A percentile compares a stretch with the other conserved stretches of the same genome.
phyloP scores from a whole-genome alignment of 768 basidiomycete species.

The Nidula microcarpa region DNA sequence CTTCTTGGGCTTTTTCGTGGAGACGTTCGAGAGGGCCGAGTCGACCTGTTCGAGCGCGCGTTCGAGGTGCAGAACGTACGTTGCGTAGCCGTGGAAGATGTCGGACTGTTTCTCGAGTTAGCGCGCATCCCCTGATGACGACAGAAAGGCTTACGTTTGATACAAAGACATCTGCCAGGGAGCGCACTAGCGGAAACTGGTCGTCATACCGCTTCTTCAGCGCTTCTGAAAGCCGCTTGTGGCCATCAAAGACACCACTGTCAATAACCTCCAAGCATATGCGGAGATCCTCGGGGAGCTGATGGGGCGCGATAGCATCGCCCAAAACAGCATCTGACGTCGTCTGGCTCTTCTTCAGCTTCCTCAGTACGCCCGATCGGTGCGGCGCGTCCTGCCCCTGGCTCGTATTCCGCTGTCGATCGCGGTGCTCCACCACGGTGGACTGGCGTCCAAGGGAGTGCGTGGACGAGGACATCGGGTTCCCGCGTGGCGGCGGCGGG shows the following conservation, averaged over 20 bases:
- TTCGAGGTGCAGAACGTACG: conserved; percentile 93
- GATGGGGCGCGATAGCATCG: conserved; percentile 65
- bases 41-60: conserved; percentile 87
- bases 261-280: conserved; percentile 86
- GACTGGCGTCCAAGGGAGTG: conserved; percentile 76
- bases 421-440: conserved; percentile 40
- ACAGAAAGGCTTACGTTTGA: conserved; percentile 65
- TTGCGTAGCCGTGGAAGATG: conserved; percentile 91
- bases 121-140: conserved; percentile 1
- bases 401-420: conserved; percentile 49
- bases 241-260: conserved; percentile 84
- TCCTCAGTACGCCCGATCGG: conserved; percentile 58
- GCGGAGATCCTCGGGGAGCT: conserved; percentile 84
- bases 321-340: conserved; percentile 42
- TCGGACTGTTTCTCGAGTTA: conserved; percentile 57
- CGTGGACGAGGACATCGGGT: conserved; percentile 57
- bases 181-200: conserved; percentile 91
- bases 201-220: conserved; percentile 91
- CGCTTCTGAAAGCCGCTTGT: conserved; percentile 79
- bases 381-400: conserved; percentile 34
- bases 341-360: conserved; percentile 64
- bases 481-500: conserved; percentile 57
- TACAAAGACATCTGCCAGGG: conserved; percentile 94
- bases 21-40: conserved; percentile 61
- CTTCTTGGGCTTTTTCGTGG: conserved; percentile 77